phyloP scores from a whole-genome alignment of 116 monocot species.

The Phalaenopsis hybrid region DNA sequence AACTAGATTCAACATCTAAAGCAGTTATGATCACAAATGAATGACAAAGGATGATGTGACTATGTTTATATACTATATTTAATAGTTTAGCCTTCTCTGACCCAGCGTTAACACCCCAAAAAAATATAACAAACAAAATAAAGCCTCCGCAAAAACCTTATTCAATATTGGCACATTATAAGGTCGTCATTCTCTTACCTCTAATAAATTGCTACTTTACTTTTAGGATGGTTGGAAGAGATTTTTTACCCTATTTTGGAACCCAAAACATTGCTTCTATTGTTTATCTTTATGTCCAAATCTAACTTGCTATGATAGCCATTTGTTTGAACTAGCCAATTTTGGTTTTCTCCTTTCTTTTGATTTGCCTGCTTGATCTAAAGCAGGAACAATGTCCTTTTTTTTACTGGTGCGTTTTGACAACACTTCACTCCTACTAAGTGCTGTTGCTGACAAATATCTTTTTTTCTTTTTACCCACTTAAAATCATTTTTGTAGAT shows the following conservation, averaged over 20 bases:
- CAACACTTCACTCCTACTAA: background rate
- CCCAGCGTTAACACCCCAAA: background rate
- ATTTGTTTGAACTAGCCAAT: background rate
- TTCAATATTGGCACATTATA: too few species aligned
- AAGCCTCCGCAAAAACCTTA: too few species aligned
- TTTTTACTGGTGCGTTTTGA: background rate
- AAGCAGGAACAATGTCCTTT: background rate
- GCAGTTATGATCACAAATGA: background rate
- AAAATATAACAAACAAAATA: background rate
- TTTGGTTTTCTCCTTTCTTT: background rate
- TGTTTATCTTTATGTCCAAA: too few species aligned
- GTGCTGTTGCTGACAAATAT: background rate
- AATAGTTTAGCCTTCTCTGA: background rate
- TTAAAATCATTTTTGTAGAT: background rate
- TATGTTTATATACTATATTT: background rate
- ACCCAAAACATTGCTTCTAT: too few species aligned
- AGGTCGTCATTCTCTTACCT: too few species aligned
- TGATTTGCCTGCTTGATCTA: background rate
- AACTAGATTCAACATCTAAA: background rate
- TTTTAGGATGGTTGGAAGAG: too few species aligned
- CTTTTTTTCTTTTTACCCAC: background rate
- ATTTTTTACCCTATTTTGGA: too few species aligned
- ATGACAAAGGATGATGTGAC: background rate
- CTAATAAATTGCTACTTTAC: too few species aligned
- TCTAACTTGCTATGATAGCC: too few species aligned